Evolutionary conservation across 2,329 filamentous ascomycete species (phyloP).

Genomic region (Exophiala lecanii-corni): DNA sequence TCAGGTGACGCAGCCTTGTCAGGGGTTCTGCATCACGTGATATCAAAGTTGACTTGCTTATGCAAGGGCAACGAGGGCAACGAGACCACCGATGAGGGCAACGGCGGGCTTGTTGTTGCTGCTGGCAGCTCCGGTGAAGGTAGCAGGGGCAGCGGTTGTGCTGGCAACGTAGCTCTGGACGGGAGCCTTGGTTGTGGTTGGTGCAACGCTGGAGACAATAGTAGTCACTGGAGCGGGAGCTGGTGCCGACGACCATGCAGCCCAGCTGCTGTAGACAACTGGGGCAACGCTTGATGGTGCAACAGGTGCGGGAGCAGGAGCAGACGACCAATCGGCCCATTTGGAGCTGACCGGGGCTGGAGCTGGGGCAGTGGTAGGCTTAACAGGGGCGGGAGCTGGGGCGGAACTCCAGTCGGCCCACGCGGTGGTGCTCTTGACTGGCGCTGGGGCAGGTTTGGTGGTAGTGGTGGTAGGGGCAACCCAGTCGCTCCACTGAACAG

Average conservation of each 20-base stretch:
- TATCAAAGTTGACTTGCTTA: constrained; percentile 10
- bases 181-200: not conserved
- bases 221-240: constrained; percentile 10
- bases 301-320: constrained; percentile 3
- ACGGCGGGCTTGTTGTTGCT: constrained; percentile 25
- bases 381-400: constrained; percentile 2
- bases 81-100: constrained; percentile 19
- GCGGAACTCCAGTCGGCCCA: constrained; percentile 8
- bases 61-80: constrained; percentile 21
- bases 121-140: constrained; percentile 19
- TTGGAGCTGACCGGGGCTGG: not conserved
- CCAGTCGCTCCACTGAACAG: constrained; percentile 26
- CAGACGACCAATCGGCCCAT: constrained; percentile 3
- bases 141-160: constrained; percentile 12
- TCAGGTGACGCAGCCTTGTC: no score
- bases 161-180: constrained; percentile 2
- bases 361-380: not conserved
- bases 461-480: constrained; percentile 17
- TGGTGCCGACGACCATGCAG: not conserved
- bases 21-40: constrained; percentile 1
- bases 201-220: constrained; percentile 5
- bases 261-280: not conserved
- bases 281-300: not conserved
- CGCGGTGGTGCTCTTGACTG: not conserved
- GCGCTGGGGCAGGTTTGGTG: constrained; percentile 13